A percentile compares a stretch with the other conserved stretches of the same genome.
phyloP scores from a whole-genome alignment of 768 basidiomycete genomes.

The Collybia sordida region DNA sequence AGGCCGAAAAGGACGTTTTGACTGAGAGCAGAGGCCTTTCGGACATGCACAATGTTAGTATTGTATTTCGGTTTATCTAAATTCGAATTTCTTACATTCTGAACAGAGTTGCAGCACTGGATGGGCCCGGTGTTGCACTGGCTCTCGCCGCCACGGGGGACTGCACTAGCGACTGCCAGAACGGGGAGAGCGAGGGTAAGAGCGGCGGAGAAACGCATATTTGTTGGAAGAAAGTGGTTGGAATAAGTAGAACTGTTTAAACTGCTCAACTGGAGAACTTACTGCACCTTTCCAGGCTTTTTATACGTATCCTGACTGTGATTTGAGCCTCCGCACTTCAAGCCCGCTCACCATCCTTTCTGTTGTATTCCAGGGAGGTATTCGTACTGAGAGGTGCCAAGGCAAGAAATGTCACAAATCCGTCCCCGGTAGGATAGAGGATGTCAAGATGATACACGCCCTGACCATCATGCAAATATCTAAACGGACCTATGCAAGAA shows the following conservation, averaged over 20 bases:
- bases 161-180: constrained; percentile 8
- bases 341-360: no score
- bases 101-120: constrained; percentile 18
- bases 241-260: no score
- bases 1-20: constrained; percentile 1
- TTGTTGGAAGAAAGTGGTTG: background rate
- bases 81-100: background rate
- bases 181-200: constrained; percentile 4
- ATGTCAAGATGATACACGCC: no score
- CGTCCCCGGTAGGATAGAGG: no score
- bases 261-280: background rate
- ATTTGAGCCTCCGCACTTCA: constrained; percentile 4
- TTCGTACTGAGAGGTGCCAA: no score
- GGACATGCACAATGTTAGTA: background rate
- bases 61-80: background rate
- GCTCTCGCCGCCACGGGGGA: constrained; percentile 9
- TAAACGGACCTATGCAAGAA: no score
- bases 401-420: no score
- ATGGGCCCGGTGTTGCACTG: constrained; percentile 17
- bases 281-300: background rate
- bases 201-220: constrained; percentile 11
- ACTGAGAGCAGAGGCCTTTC: background rate
- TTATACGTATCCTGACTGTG: background rate
- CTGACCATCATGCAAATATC: no score
- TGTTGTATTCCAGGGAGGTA: no score